A percentile compares a stretch with the other conserved stretches of the same genome.
Evolutionary conservation across 108 stramenopile genomes (phyloP).

Genomic region (Cylindrotheca fusiformis): DNA sequence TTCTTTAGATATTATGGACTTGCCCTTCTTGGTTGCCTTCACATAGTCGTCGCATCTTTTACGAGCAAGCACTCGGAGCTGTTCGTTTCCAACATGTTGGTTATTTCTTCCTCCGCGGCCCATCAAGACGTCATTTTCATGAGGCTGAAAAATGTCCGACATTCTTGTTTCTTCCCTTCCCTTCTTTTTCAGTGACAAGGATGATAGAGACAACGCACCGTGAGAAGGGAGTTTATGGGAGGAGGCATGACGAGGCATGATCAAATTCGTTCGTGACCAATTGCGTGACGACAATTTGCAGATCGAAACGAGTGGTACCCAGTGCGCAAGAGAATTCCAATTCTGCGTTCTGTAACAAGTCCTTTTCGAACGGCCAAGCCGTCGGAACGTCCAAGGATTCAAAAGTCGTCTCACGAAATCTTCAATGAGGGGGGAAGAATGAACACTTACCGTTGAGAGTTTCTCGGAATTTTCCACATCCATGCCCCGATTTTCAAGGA

Average conservation of each 20-base stretch:
- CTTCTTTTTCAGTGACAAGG: neutral
- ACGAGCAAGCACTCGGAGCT: conserved; percentile 52
- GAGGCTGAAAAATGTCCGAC: conserved; percentile 14
- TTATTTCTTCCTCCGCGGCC: conserved; percentile 74
- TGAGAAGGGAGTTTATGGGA: neutral
- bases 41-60: conserved; percentile 29
- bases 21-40: conserved; percentile 48
- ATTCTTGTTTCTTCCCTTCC: neutral
- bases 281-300: too few relatives aligned
- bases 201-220: neutral
- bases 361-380: too few relatives aligned
- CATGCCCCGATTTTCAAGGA: neutral
- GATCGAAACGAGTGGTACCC: too few relatives aligned
- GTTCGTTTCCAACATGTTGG: conserved; percentile 65
- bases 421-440: neutral
- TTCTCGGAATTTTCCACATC: conserved; percentile 6
- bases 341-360: too few relatives aligned
- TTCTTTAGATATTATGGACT: conserved; percentile 49
- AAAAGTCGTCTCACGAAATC: neutral
- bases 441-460: conserved; percentile 15
- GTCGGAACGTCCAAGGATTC: too few relatives aligned
- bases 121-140: conserved; percentile 57
- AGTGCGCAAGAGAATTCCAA: too few relatives aligned
- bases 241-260: neutral
- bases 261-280: neutral